A percentile compares a stretch with the other conserved stretches of the same genome.
Evolutionary conservation across 2,329 filamentous ascomycete genomes (phyloP).

Genomic region (Alternaria sp.): DNA sequence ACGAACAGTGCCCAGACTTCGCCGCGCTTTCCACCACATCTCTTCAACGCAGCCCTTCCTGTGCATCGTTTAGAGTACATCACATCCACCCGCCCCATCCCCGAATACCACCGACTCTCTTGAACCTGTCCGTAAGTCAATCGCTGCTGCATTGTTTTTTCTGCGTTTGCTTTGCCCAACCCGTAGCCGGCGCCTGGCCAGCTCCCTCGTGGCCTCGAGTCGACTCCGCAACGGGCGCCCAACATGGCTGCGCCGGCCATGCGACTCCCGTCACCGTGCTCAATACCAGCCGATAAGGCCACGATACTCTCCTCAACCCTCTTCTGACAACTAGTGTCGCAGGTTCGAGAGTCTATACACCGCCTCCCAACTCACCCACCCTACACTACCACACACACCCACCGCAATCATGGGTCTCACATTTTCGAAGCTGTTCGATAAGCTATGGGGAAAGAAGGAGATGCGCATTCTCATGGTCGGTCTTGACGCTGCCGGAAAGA

Average conservation of each 20-base stretch:
- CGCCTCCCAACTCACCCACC: conserved; percentile 28
- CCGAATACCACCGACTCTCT: conserved; percentile 44
- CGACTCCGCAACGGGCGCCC: conserved; percentile 36
- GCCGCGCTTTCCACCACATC: conserved; percentile 38
- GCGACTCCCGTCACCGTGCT: conserved; percentile 8
- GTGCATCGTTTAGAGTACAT: conserved; percentile 50
- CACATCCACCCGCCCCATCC: conserved; percentile 45
- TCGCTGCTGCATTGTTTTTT: conserved; percentile 20
- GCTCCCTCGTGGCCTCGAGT: conserved; percentile 29
- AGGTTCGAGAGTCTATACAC: conserved; percentile 49
- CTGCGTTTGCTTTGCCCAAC: conserved; percentile 21
- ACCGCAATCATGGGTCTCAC: conserved; percentile 86
- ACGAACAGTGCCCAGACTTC: conserved; percentile 34
- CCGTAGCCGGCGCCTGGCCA: conserved; percentile 18
- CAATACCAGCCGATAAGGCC: conserved; percentile 14
- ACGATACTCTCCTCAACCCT: conserved; percentile 20
- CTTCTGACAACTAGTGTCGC: conserved; percentile 17
- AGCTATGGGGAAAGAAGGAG: conserved; percentile 99
- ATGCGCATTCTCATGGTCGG: conserved; percentile 99
- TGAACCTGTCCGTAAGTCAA: conserved; percentile 46
- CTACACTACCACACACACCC: conserved; percentile 36
- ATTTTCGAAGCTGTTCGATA: conserved; percentile 95
- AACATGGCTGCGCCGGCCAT: conserved; percentile 26
- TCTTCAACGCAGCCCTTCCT: conserved; percentile 48
- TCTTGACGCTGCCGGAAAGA: conserved; percentile 97